A percentile compares a stretch with the other conserved stretches of the same genome.
Evolutionary conservation across 495 filamentous ascomycete species (phyloP).

Genomic region (Trichoderma gamsii): DNA sequence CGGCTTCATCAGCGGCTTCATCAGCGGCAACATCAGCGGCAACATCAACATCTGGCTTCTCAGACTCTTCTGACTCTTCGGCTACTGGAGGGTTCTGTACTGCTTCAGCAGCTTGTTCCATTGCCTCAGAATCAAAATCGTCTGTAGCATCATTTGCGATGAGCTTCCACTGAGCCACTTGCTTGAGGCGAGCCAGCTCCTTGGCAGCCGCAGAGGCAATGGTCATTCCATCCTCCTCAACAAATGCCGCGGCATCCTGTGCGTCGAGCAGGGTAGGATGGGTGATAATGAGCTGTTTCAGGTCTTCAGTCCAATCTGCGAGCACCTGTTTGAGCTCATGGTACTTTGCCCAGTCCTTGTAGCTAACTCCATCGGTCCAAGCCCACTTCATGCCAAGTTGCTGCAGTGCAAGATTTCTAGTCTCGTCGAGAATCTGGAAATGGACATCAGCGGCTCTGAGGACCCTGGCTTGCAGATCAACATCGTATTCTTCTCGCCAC

Average conservation of each 20-base stretch:
- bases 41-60: conserved; percentile 23
- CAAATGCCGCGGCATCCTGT: conserved; percentile 56
- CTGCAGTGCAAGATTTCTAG: conserved; percentile 82
- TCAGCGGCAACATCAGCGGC: conserved; percentile 22
- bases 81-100: conserved; percentile 25
- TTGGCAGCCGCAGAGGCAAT: conserved; percentile 74
- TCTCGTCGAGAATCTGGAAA: conserved; percentile 72
- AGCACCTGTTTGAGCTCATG: conserved; percentile 77
- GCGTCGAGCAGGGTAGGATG: conserved; percentile 70
- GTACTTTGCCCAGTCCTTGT: conserved; percentile 94
- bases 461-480: conserved; percentile 62
- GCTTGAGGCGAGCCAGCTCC: conserved; percentile 78
- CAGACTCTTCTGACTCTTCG: conserved; percentile 21
- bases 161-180: conserved; percentile 81
- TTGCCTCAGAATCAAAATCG: conserved; percentile 56
- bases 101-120: conserved; percentile 39
- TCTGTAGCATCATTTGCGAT: conserved; percentile 65
- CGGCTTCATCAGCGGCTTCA: conserved; percentile 13
- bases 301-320: conserved; percentile 76
- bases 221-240: conserved; percentile 72
- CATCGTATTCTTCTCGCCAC: conserved; percentile 71
- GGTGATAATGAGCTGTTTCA: conserved; percentile 61
- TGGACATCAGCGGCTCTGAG: conserved; percentile 72
- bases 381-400: conserved; percentile 98
- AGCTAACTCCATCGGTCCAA: conserved; percentile 90